Evolutionary conservation across 169 alveolate species (phyloP).

Genomic region (Plasmodium inui): DNA sequence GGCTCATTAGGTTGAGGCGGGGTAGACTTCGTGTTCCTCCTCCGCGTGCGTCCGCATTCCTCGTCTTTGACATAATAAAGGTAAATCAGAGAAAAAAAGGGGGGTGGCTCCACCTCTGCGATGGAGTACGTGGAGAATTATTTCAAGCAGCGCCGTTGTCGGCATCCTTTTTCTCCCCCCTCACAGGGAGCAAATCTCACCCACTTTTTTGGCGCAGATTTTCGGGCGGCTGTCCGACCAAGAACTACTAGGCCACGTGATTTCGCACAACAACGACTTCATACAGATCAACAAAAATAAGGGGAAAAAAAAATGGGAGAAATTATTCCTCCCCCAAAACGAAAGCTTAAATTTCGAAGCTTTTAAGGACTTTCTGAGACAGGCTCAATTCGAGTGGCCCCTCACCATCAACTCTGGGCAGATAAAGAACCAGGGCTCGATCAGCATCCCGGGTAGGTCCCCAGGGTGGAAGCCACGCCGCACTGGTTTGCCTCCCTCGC

Average conservation of each 20-base stretch:
- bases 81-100: slow-evolving; percentile 3
- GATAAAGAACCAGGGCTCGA: slow-evolving; percentile 67
- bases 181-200: neutral
- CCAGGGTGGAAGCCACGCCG: neutral
- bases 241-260: slow-evolving; percentile 69
- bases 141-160: neutral
- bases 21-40: neutral
- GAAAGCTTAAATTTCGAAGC: slow-evolving; percentile 29
- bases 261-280: slow-evolving; percentile 68
- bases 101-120: neutral
- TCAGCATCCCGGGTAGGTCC: slow-evolving; percentile 47
- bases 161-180: too few species aligned
- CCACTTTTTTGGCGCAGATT: slow-evolving; percentile 6
- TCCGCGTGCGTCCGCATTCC: slow-evolving; percentile 7
- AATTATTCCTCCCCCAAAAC: slow-evolving; percentile 19
- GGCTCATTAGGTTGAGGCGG: neutral
- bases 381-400: slow-evolving; percentile 72
- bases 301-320: slow-evolving; percentile 63
- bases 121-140: neutral
- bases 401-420: slow-evolving; percentile 74
- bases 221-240: slow-evolving; percentile 68
- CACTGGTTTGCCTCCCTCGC: neutral
- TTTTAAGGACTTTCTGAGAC: slow-evolving; percentile 23
- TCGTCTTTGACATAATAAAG: slow-evolving; percentile 63
- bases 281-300: slow-evolving; percentile 22